Percentiles rank a stretch among this genome's conserved stretches.
Conservation (phyloP, 2,329 filamentous ascomycete genomes). For the Cordyceps cateniannulata region DNA sequence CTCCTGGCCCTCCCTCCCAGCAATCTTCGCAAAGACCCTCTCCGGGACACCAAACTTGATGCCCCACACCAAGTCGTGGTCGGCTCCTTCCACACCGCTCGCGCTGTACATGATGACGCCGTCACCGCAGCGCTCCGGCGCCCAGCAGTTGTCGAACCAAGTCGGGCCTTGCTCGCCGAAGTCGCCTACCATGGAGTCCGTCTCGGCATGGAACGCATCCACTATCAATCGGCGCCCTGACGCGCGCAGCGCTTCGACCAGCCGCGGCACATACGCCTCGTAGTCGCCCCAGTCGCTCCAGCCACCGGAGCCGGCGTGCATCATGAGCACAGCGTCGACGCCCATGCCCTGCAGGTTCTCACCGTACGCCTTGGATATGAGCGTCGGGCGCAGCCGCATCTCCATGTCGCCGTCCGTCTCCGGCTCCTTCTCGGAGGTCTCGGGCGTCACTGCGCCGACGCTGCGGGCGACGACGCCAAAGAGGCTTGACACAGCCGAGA, state of each 20-base stretch:
- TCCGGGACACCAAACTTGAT: constrained; percentile 16
- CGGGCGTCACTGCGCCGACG: not conserved
- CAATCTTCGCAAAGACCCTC: constrained; percentile 17
- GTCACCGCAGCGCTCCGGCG: not conserved
- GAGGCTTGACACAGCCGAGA: constrained; percentile 4
- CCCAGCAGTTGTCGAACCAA: constrained; percentile 26
- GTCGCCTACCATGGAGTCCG: constrained; percentile 24
- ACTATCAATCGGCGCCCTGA: constrained; percentile 17
- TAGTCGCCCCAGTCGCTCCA: constrained; percentile 28
- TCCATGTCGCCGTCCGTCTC: constrained; percentile 17
- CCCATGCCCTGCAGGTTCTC: constrained; percentile 22
- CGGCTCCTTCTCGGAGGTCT: not conserved
- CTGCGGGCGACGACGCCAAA: not conserved
- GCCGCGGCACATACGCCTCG: constrained; percentile 21
- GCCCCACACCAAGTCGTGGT: constrained; percentile 23
- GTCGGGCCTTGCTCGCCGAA: constrained; percentile 18
- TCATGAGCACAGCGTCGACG: constrained; percentile 22
- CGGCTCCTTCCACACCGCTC: constrained; percentile 18
- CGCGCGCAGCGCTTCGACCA: constrained; percentile 17
- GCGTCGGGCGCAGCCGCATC: constrained; percentile 14
- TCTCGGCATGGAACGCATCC: constrained; percentile 23
- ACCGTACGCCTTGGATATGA: constrained; percentile 17
- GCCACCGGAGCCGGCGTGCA: constrained; percentile 18
- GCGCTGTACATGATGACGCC: constrained; percentile 19
- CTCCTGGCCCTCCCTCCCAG: not conserved